Percentiles rank a stretch among this genome's conserved stretches.
Conservation (phyloP, 257 asterid species). For the Solanum okadae region DNA sequence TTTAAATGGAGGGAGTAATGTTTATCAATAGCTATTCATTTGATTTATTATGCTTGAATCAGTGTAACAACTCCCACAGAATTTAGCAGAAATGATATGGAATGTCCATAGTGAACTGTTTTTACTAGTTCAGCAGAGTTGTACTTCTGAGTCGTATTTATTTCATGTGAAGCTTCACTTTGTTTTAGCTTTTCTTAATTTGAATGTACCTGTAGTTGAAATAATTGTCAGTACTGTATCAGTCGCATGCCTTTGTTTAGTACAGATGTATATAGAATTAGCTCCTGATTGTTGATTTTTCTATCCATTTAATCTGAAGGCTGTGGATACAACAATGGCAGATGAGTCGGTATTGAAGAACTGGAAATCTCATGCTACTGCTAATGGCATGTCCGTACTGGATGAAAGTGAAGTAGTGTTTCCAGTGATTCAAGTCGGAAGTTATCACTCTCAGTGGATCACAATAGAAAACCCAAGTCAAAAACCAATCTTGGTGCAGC, state of each 20-base stretch:
- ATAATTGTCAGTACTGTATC: background rate
- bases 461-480: slow-evolving; percentile 62
- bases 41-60: background rate
- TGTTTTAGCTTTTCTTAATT: background rate
- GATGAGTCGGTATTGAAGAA: slow-evolving; percentile 48
- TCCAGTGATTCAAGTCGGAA: slow-evolving; percentile 59
- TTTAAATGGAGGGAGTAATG: background rate
- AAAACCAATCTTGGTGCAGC: slow-evolving; percentile 61
- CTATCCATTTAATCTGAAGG: slow-evolving; percentile 34
- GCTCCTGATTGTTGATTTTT: slow-evolving; percentile 1
- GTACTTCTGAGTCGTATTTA: background rate
- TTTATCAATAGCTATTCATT: background rate
- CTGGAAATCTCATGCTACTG: slow-evolving; percentile 83
- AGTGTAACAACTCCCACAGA: background rate
- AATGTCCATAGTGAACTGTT: background rate
- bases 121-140: background rate
- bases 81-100: background rate
- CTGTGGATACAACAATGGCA: slow-evolving; percentile 33
- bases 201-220: background rate
- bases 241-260: background rate
- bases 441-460: slow-evolving; percentile 50
- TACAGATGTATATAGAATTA: background rate
- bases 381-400: slow-evolving; percentile 42
- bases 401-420: slow-evolving; percentile 43
- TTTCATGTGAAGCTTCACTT: background rate